Evolutionary conservation across 352 stramenopile species (phyloP), one percentile per base, ranked within the genome.

Genomic region (Globisporangium mamillatum): DNA sequence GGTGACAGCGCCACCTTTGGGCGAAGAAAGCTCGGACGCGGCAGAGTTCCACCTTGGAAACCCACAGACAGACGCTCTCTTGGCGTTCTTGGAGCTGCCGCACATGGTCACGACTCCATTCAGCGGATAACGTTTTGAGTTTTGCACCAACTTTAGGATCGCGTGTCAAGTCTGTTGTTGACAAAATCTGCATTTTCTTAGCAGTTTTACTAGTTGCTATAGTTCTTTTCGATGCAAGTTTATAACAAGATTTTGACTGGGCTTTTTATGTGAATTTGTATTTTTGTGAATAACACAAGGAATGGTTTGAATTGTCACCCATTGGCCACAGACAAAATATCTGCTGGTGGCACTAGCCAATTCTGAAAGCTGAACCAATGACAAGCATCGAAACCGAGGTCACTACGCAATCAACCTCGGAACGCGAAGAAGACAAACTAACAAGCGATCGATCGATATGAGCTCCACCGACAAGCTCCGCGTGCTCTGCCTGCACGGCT

Each of bases 401-500:
- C 36, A 52, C 38, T 36, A 24, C 54, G 12, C 59, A 55, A 53
- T 64, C 59, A 20, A 22, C 7, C n/a, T 58, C 60, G 10, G 22
- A 44, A 16, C 8, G 3, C 16, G 27, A 60, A 46, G 18, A 60
- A 60, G 54, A 38, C 24, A 59, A 36, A 18, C n/a, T 24, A 2
- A 60, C 50, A 63, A 62, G 60, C 46, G 9, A 78, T 77, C 67
- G 71, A 58, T 46, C 67, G 72, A 58, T 46, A 77, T 75, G 67
- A 74, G 64, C 57, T 20, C 52, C 16, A 78, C 78, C 59, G 64
- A 32, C 64, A 94, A 92, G 75, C 77, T 79, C 22, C 86, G 86
- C 53, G 79, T 96, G 8, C 74, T 96, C n/a, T 96, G 88, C 72
- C 78, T 96, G 27, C 88, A 96, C 66, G 88, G 88, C 44, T 92